Evolutionary conservation across 2,329 filamentous ascomycete species (phyloP), one percentile per base, ranked within the genome.

Genomic region (Cryphonectria japonica): DNA sequence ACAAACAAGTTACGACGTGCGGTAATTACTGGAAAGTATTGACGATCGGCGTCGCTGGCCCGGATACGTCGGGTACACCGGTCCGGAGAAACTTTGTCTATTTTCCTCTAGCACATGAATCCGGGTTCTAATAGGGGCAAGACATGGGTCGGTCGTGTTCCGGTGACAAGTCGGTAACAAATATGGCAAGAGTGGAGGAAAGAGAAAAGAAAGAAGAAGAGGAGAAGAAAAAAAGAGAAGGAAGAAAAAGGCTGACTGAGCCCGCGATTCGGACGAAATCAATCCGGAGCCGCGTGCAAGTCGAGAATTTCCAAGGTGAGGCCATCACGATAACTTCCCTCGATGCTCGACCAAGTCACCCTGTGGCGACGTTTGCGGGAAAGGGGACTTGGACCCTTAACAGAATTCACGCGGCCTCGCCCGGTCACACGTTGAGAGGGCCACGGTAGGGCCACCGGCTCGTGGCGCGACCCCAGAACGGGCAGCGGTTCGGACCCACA

Each of bases 391-490:
- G 6, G 2, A 19, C 5, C 32, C 50, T 70, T 76, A 76, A 74
- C 75, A 76, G 63, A 67, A 67, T 6, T 26, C 16, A 2, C 2
- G 41, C 75, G 76, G 76, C 46, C 57, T 29, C 29, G 46, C 68
- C 76, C 76, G 76, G 72, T 75, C 75, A 74, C 71, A 71, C 73
- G 74, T 75, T 76, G 69, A 68, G 65, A 29, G 71, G 63, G 60
- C 62, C 71, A 70, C 67, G 64, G 39, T 68, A 39, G 66, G 73
- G 72, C 67, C 67, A 62, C 46, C 16, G 29, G 37, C 26, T 50
- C 19, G 60, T 67, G 65, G 65, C 54, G 52, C 65, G 54, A 59
- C 54, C 29, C 54, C 11, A 29, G 54, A 14, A 29, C 52, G 29
- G 52, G 39, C 26, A 11, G 59, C 63, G 41, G 16, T 26, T 7